These are phyloP conservation scores for Exserohilum turcica DNA, from an alignment of 2,329 filamentous ascomycete species.

Conservation along the genomic window DNA sequence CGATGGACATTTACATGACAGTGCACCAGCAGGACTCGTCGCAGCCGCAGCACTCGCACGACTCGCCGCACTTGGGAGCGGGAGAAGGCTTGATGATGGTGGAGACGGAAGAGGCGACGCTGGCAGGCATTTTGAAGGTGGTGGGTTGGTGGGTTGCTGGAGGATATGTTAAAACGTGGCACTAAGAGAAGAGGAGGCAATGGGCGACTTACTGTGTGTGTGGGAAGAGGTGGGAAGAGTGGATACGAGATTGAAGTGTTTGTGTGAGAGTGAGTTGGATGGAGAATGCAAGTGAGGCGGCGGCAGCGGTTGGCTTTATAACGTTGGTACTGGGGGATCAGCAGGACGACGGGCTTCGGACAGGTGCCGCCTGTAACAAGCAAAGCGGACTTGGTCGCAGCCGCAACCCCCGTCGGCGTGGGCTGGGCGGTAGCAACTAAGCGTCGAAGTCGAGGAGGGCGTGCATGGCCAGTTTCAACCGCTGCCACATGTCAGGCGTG, in stretches of 20 bases:
- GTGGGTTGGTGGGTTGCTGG: background rate
- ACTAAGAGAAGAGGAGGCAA: background rate
- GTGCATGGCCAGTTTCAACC: conserved; percentile 13
- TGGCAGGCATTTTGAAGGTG: conserved; percentile 39
- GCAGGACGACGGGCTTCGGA: background rate
- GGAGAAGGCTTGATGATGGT: conserved; percentile 48
- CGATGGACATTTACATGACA: conserved; percentile 9
- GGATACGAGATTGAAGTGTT: background rate
- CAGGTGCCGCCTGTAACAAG: background rate
- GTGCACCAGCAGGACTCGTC: conserved; percentile 40
- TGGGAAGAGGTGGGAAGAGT: background rate
- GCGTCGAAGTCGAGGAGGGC: conserved; percentile 11
- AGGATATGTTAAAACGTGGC: background rate
- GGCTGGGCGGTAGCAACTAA: background rate
- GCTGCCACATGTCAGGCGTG: conserved; percentile 1
- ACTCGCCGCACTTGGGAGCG: conserved; percentile 41
- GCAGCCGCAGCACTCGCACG: conserved; percentile 48
- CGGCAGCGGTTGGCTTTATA: conserved; percentile 13
- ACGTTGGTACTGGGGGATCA: background rate
- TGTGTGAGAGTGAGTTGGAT: background rate
- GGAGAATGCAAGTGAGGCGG: background rate
- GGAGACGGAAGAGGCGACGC: conserved; percentile 40
- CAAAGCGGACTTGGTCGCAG: background rate
- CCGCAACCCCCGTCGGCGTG: no score
- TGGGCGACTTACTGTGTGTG: background rate